Evolutionary conservation across 768 basidiomycete genomes (phyloP), one percentile per base, ranked within the genome.

Genomic region (Macrolepiota albuminosa): DNA sequence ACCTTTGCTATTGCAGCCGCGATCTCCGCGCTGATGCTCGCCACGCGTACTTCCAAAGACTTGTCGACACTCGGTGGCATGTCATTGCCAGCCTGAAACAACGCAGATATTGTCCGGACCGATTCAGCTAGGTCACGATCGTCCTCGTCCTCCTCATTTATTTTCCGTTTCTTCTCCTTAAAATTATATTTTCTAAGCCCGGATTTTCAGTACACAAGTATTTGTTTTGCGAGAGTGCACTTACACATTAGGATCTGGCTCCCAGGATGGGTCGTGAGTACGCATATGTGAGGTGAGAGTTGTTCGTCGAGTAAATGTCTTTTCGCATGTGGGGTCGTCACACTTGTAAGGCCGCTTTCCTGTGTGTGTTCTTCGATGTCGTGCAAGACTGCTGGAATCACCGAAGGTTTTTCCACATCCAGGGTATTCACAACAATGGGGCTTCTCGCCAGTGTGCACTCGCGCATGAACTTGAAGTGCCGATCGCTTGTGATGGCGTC

Each of bases 391-490:
- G 67, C 92, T 93, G 4, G 93, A 95, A 70, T 96, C 93, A 50
- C 90, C 86, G 74, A 95, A 96, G 0, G 89, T 90, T 76, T 90
- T 93, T 52, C 81, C 83, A 72, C 93, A 96, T 8, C 85, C 89
- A 3, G 89, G 89, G 70, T 93, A 93, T 76, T 93, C 91, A 75
- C 94, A 96, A 52, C 80, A 83, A 71, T 96, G 94, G 10, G 94
- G 94, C 67, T 93, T 91, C 75, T 96, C 94, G 42, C 94, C 94
- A 5, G 94, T 95, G 70, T 96, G 94, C 3, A 93, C 91, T 21
- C 94, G 86, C 54, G 81, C 78, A 71, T 96, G 94, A 2, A 96
- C 93, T 61, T 91, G 91, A 59, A 96, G 77, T 31, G 93, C 93
- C 21, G 93, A 95, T 56, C 91, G 86, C 90, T 96, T 71, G 61